A percentile compares a stretch with the other conserved stretches of the same genome.
These are phyloP conservation scores for Hordeum marinum DNA, from an alignment of 176 grass and related monocot genomes.

Conservation along the genomic window DNA sequence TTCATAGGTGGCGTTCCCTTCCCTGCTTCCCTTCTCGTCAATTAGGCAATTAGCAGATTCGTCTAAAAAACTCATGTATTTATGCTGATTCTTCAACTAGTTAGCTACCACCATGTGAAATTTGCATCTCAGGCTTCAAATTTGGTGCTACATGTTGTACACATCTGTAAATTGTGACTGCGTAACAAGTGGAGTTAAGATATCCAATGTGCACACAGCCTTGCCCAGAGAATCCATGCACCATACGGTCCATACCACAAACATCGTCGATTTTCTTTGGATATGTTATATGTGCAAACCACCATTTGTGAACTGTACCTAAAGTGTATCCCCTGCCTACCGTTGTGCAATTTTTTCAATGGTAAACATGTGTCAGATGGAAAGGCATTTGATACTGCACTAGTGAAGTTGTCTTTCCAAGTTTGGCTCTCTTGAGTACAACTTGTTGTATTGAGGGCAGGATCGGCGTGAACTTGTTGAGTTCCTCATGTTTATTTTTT, in stretches of 20 bases:
- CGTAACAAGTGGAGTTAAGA: neutral
- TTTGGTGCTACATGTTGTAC: neutral
- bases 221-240: no score
- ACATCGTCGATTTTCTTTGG: no score
- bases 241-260: no score
- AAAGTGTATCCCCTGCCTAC: neutral
- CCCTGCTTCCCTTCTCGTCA: no score
- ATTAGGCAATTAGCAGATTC: no score
- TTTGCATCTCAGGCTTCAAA: neutral
- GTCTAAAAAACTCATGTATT: neutral
- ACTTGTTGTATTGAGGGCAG: neutral
- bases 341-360: neutral
- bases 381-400: neutral
- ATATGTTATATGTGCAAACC: no score
- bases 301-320: neutral
- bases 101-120: neutral
- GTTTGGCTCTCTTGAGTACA: neutral
- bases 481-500: neutral
- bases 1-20: neutral
- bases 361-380: neutral
- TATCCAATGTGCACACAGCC: neutral
- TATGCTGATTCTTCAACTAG: neutral
- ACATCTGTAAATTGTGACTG: no score
- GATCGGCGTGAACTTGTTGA: neutral
- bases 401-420: neutral